Percentiles rank a stretch among this genome's conserved stretches.
These are phyloP conservation scores for Elongisporangium undulatum DNA, from an alignment of 352 stramenopile species.

Conservation along the genomic window DNA sequence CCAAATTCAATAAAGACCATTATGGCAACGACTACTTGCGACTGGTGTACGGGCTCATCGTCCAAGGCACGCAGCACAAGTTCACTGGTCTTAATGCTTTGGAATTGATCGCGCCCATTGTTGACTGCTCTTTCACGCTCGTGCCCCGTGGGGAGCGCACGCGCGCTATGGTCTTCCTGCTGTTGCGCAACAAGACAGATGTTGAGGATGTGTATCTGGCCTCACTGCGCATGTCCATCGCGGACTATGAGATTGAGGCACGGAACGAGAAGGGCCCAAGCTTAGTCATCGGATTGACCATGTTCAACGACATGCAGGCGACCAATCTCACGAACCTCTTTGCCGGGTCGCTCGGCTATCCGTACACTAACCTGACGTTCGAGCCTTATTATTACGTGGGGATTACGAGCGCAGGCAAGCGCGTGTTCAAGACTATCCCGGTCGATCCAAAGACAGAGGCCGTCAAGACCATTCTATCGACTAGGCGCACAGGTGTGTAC, in stretches of 20 bases:
- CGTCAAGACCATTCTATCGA: conserved; percentile 22
- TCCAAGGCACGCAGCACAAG: background rate
- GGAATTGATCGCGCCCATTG: background rate
- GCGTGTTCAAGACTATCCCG: background rate
- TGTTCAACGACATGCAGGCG: conserved; percentile 9
- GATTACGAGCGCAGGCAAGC: background rate
- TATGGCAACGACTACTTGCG: conserved; percentile 20
- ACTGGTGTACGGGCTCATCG: conserved; percentile 10
- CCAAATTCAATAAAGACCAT: conserved; percentile 14
- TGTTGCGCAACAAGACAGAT: background rate
- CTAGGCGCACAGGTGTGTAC: conserved; percentile 33
- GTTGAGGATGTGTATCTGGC: background rate
- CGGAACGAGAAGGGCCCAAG: conserved; percentile 6
- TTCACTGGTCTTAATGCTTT: background rate
- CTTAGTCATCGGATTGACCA: conserved; percentile 2
- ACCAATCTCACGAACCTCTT: background rate
- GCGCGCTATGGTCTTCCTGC: conserved; percentile 1
- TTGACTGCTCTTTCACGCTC: conserved; percentile 4
- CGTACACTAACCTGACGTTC: background rate
- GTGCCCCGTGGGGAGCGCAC: conserved; percentile 1
- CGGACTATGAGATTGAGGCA: conserved; percentile 6
- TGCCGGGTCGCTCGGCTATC: background rate
- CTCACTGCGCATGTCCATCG: conserved; percentile 5
- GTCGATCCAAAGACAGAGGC: background rate
- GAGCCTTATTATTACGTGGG: background rate